These are phyloP conservation scores for Aspergillus taichungensis DNA, from an alignment of 495 filamentous ascomycete genomes.

Conservation along the genomic window DNA sequence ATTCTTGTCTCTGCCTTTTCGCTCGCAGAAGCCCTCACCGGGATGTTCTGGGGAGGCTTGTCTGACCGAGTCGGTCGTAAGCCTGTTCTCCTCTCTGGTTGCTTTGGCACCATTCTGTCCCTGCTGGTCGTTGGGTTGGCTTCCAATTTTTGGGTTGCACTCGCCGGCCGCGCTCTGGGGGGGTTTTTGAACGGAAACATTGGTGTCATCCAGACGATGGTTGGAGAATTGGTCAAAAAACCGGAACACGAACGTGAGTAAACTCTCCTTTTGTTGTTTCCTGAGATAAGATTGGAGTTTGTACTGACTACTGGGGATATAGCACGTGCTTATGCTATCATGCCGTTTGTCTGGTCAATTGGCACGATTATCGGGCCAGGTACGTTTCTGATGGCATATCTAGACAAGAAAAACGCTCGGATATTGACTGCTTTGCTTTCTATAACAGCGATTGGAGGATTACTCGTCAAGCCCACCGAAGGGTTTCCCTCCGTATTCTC, in stretches of 20 bases:
- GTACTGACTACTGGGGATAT: constrained; percentile 8
- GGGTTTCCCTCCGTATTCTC: constrained; percentile 60
- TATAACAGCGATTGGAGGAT: constrained; percentile 57
- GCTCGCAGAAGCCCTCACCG: constrained; percentile 69
- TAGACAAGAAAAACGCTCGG: not conserved
- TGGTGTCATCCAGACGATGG: constrained; percentile 89
- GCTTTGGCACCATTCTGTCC: constrained; percentile 69
- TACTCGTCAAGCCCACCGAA: constrained; percentile 63
- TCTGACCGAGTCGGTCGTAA: constrained; percentile 80
- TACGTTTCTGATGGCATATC: constrained; percentile 14
- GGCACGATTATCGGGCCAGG: constrained; percentile 74
- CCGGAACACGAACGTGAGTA: constrained; percentile 76
- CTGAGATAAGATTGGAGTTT: not conserved
- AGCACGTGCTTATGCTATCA: constrained; percentile 73
- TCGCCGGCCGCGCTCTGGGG: constrained; percentile 65
- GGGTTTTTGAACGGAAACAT: constrained; percentile 82
- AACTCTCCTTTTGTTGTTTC: not conserved
- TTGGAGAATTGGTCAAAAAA: constrained; percentile 68
- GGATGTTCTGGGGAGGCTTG: constrained; percentile 76
- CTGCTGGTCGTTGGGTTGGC: constrained; percentile 78
- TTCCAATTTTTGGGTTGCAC: constrained; percentile 67
- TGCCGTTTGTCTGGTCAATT: constrained; percentile 85
- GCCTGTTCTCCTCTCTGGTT: constrained; percentile 71
- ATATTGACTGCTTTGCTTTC: constrained; percentile 13
- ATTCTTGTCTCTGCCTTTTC: constrained; percentile 80